Conservation (phyloP, 257 asterid genomes). For the Linderniella brevidens region DNA sequence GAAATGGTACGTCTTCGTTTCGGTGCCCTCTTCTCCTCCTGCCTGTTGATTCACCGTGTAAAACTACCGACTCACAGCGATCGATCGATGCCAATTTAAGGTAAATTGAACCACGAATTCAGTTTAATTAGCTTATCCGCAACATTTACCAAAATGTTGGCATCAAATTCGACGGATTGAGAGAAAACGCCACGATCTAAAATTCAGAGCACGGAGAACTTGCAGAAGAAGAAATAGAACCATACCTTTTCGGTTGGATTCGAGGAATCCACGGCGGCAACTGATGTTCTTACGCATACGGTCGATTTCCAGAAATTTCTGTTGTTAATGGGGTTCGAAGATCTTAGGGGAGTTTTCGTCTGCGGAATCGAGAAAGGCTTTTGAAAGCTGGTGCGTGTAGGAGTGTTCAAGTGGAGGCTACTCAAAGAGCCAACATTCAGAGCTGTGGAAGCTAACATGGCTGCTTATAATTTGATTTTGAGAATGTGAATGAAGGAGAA, state of each 20-base stretch:
- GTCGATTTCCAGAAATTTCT: slow-evolving; percentile 21
- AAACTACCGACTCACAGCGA: not conserved
- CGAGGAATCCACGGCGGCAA: slow-evolving; percentile 65
- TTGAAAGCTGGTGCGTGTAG: slow-evolving; percentile 20
- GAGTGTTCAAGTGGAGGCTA: slow-evolving; percentile 16
- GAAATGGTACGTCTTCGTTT: slow-evolving; percentile 50
- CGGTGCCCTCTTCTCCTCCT: slow-evolving; percentile 29
- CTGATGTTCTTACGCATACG: slow-evolving; percentile 29
- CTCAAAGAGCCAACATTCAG: slow-evolving; percentile 45
- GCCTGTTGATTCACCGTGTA: slow-evolving; percentile 3
- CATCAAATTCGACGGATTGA: too few species aligned
- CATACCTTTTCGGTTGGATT: slow-evolving; percentile 44
- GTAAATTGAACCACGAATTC: too few species aligned
- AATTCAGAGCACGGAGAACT: slow-evolving; percentile 3
- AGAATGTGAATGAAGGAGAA: too few species aligned
- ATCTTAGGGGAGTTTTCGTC: slow-evolving; percentile 19
- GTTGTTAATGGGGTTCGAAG: slow-evolving; percentile 17
- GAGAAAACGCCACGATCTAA: not conserved
- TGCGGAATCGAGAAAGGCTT: slow-evolving; percentile 27
- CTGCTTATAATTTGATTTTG: not conserved
- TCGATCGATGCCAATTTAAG: too few species aligned
- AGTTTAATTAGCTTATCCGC: too few species aligned
- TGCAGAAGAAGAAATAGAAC: not conserved
- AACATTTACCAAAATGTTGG: too few species aligned
- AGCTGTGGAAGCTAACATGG: slow-evolving; percentile 34